These are phyloP conservation scores for Ciborinia camelliae DNA, from an alignment of 2,329 filamentous ascomycete species.

Conservation along the genomic window DNA sequence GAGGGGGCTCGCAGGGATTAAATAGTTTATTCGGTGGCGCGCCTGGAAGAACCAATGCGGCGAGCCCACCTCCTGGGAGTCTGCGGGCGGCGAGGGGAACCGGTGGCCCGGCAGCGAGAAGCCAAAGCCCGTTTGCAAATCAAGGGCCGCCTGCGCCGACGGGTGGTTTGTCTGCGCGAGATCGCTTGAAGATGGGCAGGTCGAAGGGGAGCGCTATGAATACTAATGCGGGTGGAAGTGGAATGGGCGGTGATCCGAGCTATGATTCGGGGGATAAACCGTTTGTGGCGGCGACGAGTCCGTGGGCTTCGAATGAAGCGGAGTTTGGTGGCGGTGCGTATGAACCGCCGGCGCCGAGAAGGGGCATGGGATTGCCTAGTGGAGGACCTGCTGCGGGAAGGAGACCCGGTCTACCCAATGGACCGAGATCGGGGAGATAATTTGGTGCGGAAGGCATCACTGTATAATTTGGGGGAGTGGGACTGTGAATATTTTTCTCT, in stretches of 20 bases:
- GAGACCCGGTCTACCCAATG: conserved; percentile 9
- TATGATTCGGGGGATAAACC: conserved; percentile 38
- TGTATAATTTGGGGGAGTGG: neutral
- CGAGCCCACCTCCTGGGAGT: conserved; percentile 19
- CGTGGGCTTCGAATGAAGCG: conserved; percentile 46
- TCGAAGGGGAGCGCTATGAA: conserved; percentile 44
- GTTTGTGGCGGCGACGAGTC: conserved; percentile 47
- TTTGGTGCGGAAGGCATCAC: too few species aligned
- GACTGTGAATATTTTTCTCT: neutral
- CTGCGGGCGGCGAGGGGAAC: neutral
- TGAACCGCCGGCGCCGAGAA: conserved; percentile 13
- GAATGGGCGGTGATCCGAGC: conserved; percentile 19
- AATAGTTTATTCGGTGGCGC: conserved; percentile 41
- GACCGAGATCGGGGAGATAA: conserved; percentile 7
- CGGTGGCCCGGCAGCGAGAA: neutral
- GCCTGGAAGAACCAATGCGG: conserved; percentile 28
- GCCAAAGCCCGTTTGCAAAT: neutral
- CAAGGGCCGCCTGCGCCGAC: neutral
- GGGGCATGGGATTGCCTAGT: conserved; percentile 12
- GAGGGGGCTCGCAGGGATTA: conserved; percentile 41
- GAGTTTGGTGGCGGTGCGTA: conserved; percentile 41
- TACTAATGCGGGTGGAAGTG: conserved; percentile 13
- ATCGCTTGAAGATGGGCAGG: conserved; percentile 72
- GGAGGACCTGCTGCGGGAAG: conserved; percentile 5
- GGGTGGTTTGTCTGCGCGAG: conserved; percentile 55